Base-by-base conservation (phyloP, 1,139 yeast genomes). In the Yamadazyma triangularis region DNA sequence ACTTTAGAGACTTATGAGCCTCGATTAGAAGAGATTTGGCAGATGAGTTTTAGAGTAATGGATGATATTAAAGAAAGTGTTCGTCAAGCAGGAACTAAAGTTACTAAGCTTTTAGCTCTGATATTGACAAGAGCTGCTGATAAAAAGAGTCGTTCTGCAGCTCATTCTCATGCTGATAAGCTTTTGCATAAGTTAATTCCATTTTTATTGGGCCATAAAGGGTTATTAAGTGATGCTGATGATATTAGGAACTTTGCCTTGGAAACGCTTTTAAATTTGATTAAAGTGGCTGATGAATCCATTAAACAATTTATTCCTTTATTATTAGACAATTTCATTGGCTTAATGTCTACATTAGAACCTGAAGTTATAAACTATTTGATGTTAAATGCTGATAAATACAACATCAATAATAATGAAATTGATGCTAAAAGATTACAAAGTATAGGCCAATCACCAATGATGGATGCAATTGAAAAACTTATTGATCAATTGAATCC, bases 51-150 rank as follows among this genome's bases (percentile, higher is more conserved):
- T 60, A 72, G 98, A 48, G 76, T 77, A 0, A 77, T 89, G 73
- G 98, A 91, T 58, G 98, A 91, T 59, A 87, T 91, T 36, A 91
- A 91, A 51, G 96, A 87, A 29, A 85, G 94, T 58, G 97, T 91
- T 4, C 70, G 97, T 29, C 75, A 75, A 35, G 94, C 87, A 32
- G 97, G 95, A 8, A 58, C 70, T 30, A 73, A 70, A 27, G 63
- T 91, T 21, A 79, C 95, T 0, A 74, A 79, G 41, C 68, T 74
- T 5, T 63, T 91, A 24, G 78, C 95, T 0, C 71, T 78, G 10
- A 66, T 76, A 3, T 63, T 89, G 42, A 75, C 80, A 2, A 68
- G 78, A 28, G 37, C 48, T 2, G 33, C 39, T 15, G 20, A 18
- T 18, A 45, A 29, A 22, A 69, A 4, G 8, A 27, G 32, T 4